Conservation (phyloP, 2,329 filamentous ascomycete genomes). For the Talaromyces sp. region DNA sequence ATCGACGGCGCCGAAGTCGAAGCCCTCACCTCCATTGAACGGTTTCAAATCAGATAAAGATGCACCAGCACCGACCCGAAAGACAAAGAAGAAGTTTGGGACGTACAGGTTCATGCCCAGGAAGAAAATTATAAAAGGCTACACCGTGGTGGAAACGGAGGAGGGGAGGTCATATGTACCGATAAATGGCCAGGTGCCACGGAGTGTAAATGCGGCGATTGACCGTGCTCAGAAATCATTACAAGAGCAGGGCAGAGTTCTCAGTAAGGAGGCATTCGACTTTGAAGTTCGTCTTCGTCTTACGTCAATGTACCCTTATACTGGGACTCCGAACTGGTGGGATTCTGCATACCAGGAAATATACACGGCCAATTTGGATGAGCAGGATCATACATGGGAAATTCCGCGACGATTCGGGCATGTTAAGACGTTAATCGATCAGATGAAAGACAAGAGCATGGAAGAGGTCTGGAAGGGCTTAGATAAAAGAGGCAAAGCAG, state of each 20-base stretch:
- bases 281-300: constrained; percentile 18
- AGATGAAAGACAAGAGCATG: constrained; percentile 18
- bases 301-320: constrained; percentile 19
- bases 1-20: neutral
- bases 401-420: neutral
- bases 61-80: neutral
- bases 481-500: constrained; percentile 16
- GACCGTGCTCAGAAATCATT: constrained; percentile 17
- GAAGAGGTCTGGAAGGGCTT: constrained; percentile 23
- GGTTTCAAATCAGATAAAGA: neutral
- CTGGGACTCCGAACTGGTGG: constrained; percentile 20
- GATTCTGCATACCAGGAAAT: constrained; percentile 17
- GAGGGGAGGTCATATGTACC: neutral
- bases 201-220: constrained; percentile 13
- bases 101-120: neutral
- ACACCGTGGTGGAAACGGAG: neutral
- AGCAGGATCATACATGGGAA: constrained; percentile 10
- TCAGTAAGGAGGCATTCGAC: constrained; percentile 17
- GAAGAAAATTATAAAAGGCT: neutral
- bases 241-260: constrained; percentile 13
- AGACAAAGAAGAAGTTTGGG: neutral
- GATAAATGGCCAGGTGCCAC: neutral
- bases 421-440: constrained; percentile 17
- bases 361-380: constrained; percentile 18
- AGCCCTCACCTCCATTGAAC: neutral